phyloP scores from a whole-genome alignment of 768 basidiomycete genomes.

The Tulasnella sp. region DNA sequence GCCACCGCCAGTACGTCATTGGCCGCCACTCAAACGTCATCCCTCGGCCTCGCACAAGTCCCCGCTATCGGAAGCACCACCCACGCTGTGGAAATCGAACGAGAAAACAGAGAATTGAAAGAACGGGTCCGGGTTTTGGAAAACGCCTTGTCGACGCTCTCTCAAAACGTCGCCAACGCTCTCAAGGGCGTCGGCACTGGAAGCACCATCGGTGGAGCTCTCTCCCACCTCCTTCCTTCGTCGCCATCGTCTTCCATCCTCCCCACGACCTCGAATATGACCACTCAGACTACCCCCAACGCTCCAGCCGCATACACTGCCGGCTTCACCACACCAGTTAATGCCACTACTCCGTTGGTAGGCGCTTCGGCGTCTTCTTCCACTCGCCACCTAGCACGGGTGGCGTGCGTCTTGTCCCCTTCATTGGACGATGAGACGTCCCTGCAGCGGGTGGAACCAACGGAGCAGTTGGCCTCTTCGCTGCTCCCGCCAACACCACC shows the following conservation, averaged over 20 bases:
- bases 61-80: constrained; percentile 27
- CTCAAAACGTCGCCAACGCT: constrained; percentile 16
- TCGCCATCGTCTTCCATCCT: constrained; percentile 14
- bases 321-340: constrained; percentile 25
- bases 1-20: constrained; percentile 29
- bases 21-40: background rate
- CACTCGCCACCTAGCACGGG: constrained; percentile 98
- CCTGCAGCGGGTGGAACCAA: constrained; percentile 81
- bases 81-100: constrained; percentile 7
- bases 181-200: constrained; percentile 8
- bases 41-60: background rate
- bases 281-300: constrained; percentile 18
- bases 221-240: constrained; percentile 10
- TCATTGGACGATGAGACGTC: constrained; percentile 47
- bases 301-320: constrained; percentile 15
- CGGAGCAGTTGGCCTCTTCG: constrained; percentile 5
- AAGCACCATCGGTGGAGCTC: background rate
- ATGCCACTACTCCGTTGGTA: constrained; percentile 25
- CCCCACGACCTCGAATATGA: constrained; percentile 16
- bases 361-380: constrained; percentile 33
- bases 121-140: constrained; percentile 64
- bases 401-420: constrained; percentile 61
- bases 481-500: constrained; percentile 21
- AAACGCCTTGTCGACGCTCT: constrained; percentile 48
- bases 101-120: constrained; percentile 70